Conservation (phyloP, 148 eudicot genomes). For the Fagopyrum homotropicum region DNA sequence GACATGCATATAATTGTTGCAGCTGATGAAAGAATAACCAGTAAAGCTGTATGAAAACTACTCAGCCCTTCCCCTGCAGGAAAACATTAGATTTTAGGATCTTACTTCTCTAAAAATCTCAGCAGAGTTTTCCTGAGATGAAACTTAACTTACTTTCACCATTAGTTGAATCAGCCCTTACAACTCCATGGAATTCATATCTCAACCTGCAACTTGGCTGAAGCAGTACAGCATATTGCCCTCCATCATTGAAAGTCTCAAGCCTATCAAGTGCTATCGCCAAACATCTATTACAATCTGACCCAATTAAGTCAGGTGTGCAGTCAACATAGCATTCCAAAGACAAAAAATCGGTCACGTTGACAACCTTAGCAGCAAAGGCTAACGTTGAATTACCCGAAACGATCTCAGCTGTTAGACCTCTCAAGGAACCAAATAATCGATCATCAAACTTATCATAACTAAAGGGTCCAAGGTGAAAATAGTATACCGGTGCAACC, state of each 20-base stretch:
- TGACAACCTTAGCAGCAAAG: background rate
- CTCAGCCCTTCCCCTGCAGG: slow-evolving; percentile 9
- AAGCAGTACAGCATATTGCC: slow-evolving; percentile 8
- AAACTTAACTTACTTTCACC: background rate
- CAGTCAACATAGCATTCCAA: slow-evolving; percentile 10
- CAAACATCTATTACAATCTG: slow-evolving; percentile 3
- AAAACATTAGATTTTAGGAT: background rate
- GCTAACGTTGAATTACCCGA: background rate
- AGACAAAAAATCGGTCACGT: slow-evolving; percentile 1
- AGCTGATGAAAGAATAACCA: background rate
- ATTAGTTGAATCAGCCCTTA: background rate
- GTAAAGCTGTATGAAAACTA: background rate
- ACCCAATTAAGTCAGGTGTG: slow-evolving; percentile 9
- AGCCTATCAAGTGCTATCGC: slow-evolving; percentile 1
- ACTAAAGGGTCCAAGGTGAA: slow-evolving; percentile 11
- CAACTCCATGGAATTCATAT: background rate
- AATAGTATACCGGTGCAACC: slow-evolving; percentile 5
- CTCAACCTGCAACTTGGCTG: slow-evolving; percentile 10
- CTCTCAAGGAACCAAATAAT: background rate
- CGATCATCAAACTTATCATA: slow-evolving; percentile 1
- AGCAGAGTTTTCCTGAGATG: background rate
- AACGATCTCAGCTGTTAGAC: background rate
- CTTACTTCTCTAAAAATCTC: background rate
- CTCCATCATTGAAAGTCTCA: slow-evolving; percentile 9
- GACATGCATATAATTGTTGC: background rate